Base-by-base conservation (phyloP, 495 filamentous ascomycete genomes). In the Achaetomiella virescens region DNA sequence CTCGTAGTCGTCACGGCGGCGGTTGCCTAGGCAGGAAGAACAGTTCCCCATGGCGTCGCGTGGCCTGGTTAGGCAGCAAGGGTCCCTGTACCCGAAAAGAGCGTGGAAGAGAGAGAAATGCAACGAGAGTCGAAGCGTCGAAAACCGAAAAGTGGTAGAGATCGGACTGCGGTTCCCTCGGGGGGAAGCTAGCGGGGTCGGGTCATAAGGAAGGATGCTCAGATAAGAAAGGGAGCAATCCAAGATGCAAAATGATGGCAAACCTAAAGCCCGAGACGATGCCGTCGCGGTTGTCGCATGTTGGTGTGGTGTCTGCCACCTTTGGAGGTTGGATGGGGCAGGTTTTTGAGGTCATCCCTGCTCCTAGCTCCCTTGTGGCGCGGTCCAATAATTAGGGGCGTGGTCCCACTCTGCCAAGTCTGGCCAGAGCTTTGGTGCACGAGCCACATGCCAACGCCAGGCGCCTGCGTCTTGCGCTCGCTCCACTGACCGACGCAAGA, bases 21-120 rank as follows among this genome's bases (percentile, higher is more conserved):
- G 65, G 48, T 63, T 51, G 60, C 75, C 75, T 51, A 77, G 62
- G 58, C 75, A 77, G 7, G 75, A 76, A 29, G 70, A 66, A 63
- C 75, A 77, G 61, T 72, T 68, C 14, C 75, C 75, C 75, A 77
- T 77, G 57, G 58, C 61, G 58, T 49, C 47, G 57, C 15, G 27
- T 20, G 15, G n/a, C 25, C 31, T 27, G 25, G 48, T 15, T 35
- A 10, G 40, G 17, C 22, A 17, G 17, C 17, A 12, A 18, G 12
- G 36, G 29, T 15, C 8, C 29, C 25, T 17, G 37, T 35, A 52
- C 21, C 25, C 27, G 5, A 31, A 64, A 62, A 9, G 49, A 58
- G 29, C 8, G 56, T 50, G 33, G 17, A 47, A 36, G 36, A 25
- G 7, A 56, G 43, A 29, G 9, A 43, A 36, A 18, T 10, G 41